Conservation (phyloP, 2,329 filamentous ascomycete species). For the Fusarium virguliforme region DNA sequence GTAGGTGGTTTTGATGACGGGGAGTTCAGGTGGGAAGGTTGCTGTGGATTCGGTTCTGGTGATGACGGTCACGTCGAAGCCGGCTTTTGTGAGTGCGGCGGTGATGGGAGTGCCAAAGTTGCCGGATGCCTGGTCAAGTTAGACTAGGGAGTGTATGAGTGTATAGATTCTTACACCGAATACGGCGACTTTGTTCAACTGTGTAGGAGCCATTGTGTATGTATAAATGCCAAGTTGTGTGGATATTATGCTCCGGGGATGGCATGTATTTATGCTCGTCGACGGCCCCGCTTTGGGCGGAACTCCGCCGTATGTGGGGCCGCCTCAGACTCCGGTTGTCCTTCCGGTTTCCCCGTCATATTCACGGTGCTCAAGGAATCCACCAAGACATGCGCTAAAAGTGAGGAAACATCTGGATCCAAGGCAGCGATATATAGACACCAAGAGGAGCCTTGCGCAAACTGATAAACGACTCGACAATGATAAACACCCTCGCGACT, state of each 20-base stretch:
- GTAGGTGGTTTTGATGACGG: constrained; percentile 19
- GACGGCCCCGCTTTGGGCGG: neutral
- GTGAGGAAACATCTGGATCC: constrained; percentile 7
- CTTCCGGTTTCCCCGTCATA: neutral
- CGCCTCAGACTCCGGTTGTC: neutral
- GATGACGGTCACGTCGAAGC: constrained; percentile 34
- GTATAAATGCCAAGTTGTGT: neutral
- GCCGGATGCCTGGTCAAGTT: constrained; percentile 33
- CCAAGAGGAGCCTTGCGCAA: neutral
- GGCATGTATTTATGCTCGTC: neutral
- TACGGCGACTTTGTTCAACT: constrained; percentile 23
- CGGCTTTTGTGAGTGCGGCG: constrained; percentile 28
- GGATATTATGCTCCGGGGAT: neutral
- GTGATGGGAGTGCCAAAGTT: constrained; percentile 43
- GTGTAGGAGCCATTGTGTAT: constrained; percentile 24
- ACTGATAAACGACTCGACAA: constrained; percentile 10
- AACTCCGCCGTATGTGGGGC: constrained; percentile 10
- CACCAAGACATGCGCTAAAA: neutral
- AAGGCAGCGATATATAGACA: neutral
- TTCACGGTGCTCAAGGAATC: neutral
- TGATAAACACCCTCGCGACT: neutral
- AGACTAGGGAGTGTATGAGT: neutral
- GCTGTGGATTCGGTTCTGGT: constrained; percentile 36
- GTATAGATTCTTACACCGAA: constrained; percentile 28
- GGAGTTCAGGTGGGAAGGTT: constrained; percentile 22